Evolutionary conservation across 495 filamentous ascomycete species (phyloP).

Genomic region (Aspergillus cristatus): DNA sequence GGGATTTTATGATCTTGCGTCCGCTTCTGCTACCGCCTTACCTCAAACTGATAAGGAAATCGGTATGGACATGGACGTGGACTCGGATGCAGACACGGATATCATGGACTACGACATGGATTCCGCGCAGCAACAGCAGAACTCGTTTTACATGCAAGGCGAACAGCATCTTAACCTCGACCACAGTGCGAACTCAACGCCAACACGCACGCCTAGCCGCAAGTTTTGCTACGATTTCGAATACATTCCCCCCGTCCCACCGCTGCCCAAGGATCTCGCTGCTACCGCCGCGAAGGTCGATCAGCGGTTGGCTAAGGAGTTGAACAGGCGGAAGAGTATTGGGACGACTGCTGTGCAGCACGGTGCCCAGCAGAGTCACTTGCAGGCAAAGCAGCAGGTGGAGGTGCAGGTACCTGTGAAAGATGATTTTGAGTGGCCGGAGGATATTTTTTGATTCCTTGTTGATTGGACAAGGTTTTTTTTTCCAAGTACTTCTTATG

Average conservation of each 20-base stretch:
- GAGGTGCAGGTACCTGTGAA: constrained; percentile 1
- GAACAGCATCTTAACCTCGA: constrained; percentile 5
- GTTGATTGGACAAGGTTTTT: constrained; percentile 1
- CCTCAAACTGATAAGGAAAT: no score
- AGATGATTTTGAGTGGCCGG: constrained; percentile 33
- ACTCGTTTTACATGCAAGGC: neutral
- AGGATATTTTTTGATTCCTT: constrained; percentile 35
- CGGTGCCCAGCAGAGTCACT: constrained; percentile 3
- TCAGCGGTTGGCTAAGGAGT: constrained; percentile 18
- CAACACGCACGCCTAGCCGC: constrained; percentile 6
- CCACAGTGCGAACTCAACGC: neutral
- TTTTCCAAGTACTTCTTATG: no score
- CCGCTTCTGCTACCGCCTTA: neutral
- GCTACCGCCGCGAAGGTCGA: constrained; percentile 25
- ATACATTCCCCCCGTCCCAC: constrained; percentile 38
- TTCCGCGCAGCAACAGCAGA: neutral
- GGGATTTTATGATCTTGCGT: neutral
- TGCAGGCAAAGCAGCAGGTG: constrained; percentile 1
- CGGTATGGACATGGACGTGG: no score
- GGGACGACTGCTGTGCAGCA: constrained; percentile 1
- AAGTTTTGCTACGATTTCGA: constrained; percentile 9
- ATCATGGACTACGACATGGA: no score
- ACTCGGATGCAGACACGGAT: no score
- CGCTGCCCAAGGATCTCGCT: constrained; percentile 32
- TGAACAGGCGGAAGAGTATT: constrained; percentile 14